Conservation (phyloP, 1,284 basidiomycete genomes). For the Heliocybe sulcata region DNA sequence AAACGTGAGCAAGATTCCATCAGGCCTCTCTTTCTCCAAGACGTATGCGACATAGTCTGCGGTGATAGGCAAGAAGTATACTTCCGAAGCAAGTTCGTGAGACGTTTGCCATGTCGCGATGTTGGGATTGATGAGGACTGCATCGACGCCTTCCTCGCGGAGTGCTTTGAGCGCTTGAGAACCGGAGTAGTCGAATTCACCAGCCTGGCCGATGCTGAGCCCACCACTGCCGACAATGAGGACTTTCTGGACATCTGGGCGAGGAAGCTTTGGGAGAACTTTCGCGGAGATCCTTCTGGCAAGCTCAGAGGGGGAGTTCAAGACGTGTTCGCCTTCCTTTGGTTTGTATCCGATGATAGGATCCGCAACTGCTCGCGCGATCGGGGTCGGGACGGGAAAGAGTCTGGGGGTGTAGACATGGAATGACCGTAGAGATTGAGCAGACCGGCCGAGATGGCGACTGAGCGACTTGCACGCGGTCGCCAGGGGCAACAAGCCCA, state of each 20-base stretch:
- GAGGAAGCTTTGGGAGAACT: conserved; percentile 81
- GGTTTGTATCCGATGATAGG: conserved; percentile 72
- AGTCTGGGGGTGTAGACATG: neutral
- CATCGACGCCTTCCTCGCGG: conserved; percentile 91
- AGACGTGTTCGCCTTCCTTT: conserved; percentile 72
- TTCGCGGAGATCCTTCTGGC: conserved; percentile 88
- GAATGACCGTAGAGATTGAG: neutral
- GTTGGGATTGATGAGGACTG: conserved; percentile 96
- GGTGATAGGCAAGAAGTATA: conserved; percentile 97
- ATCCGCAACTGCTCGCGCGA: conserved; percentile 57
- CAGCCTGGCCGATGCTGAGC: conserved; percentile 95
- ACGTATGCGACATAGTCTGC: conserved; percentile 98
- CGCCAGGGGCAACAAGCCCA: neutral
- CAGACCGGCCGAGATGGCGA: neutral
- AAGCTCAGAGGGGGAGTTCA: conserved; percentile 89
- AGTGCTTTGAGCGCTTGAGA: conserved; percentile 99
- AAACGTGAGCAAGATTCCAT: conserved; percentile 96
- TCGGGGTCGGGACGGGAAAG: neutral
- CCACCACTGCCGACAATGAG: conserved; percentile 96
- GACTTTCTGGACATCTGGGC: conserved; percentile 91
- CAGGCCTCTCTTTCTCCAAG: conserved; percentile 96
- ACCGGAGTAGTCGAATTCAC: conserved; percentile 99
- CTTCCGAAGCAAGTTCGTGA: conserved; percentile 92
- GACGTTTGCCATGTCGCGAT: conserved; percentile 98
- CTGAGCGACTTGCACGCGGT: neutral